These are phyloP conservation scores for Musa acuminata DNA, from an alignment of 176 grass and related monocot genomes.

Conservation along the genomic window DNA sequence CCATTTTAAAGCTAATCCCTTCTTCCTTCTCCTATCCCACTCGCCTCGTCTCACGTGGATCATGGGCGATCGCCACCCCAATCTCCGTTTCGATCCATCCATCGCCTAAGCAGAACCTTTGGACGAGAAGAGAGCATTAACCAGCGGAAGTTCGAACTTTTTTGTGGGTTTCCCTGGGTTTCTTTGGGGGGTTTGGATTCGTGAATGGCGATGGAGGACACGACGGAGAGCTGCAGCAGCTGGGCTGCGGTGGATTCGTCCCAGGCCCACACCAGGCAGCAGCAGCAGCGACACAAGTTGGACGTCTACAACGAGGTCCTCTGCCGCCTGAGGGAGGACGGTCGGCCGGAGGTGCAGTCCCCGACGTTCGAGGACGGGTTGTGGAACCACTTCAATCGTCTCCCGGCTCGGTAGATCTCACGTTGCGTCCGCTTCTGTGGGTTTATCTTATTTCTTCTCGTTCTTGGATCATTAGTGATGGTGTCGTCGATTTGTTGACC, in stretches of 20 bases:
- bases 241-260: constrained; percentile 15
- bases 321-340: constrained; percentile 32
- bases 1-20: background rate
- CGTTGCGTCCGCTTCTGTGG: no score
- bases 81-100: background rate
- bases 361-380: constrained; percentile 49
- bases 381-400: constrained; percentile 69
- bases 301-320: constrained; percentile 62
- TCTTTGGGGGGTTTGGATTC: background rate
- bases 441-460: background rate
- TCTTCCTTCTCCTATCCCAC: background rate
- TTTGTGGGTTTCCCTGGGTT: background rate
- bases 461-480: background rate
- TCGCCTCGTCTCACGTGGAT: background rate
- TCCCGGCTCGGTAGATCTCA: constrained; percentile 38
- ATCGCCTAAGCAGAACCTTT: background rate
- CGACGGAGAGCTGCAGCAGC: constrained; percentile 19
- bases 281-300: constrained; percentile 40
- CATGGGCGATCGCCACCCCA: background rate
- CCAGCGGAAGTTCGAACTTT: background rate
- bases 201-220: constrained; percentile 11
- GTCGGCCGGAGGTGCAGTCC: constrained; percentile 28
- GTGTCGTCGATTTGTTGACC: background rate
- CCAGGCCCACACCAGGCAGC: constrained; percentile 28
- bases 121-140: background rate